Conservation (phyloP, 2,329 filamentous ascomycete species). For the Epichloe scottii region DNA sequence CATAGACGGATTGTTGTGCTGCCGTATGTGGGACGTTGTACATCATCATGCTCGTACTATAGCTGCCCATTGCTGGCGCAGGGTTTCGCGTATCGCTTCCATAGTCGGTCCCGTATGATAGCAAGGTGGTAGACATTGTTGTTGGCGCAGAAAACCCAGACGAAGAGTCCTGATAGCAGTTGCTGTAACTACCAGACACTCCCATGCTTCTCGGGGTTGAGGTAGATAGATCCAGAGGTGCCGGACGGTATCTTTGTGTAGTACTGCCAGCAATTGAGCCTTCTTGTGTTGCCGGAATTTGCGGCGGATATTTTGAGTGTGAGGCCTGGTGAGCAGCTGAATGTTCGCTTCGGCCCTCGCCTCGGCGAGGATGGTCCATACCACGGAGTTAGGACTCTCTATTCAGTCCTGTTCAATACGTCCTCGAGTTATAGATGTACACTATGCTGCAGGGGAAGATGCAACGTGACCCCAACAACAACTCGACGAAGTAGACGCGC, state of each 20-base stretch:
- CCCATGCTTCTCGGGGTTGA: constrained; percentile 38
- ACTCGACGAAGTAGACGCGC: too few species aligned
- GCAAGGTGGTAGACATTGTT: constrained; percentile 42
- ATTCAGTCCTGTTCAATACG: constrained; percentile 14
- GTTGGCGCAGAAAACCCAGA: constrained; percentile 40
- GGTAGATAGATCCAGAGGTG: constrained; percentile 36
- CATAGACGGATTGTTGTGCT: constrained; percentile 56
- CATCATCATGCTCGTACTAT: constrained; percentile 57
- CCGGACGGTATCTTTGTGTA: constrained; percentile 34
- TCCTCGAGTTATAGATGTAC: not conserved
- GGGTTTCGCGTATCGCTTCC: constrained; percentile 47
- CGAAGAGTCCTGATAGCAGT: constrained; percentile 45
- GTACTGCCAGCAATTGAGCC: constrained; percentile 19
- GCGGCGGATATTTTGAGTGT: constrained; percentile 39
- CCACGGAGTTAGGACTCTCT: constrained; percentile 36
- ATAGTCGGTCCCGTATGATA: constrained; percentile 54
- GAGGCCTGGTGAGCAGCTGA: constrained; percentile 46
- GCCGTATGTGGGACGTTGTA: constrained; percentile 62
- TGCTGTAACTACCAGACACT: constrained; percentile 43
- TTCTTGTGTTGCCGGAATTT: constrained; percentile 35
- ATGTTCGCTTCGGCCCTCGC: constrained; percentile 64
- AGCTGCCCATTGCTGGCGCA: constrained; percentile 42
- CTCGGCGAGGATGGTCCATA: constrained; percentile 69
- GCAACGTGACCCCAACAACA: not conserved
- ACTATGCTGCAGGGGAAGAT: not conserved